Conservation (phyloP, 306 rosid genomes). For the Adenanthera pavonina region DNA sequence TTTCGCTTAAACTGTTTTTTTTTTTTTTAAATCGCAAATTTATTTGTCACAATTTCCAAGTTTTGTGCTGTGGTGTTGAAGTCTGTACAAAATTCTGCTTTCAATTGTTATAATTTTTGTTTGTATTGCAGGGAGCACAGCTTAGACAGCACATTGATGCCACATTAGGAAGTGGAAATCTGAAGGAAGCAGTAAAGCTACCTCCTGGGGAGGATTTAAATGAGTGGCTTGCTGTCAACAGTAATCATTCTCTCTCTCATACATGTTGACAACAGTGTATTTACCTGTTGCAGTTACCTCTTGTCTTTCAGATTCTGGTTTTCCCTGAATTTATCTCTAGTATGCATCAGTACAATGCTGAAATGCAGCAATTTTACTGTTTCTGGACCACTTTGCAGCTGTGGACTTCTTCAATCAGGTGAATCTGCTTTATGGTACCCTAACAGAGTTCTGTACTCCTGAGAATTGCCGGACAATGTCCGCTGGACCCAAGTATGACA, state of each 20-base stretch:
- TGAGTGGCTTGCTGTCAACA: constrained; percentile 99
- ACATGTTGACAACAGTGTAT: constrained; percentile 37
- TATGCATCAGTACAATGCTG: constrained; percentile 36
- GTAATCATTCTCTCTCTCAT: constrained; percentile 56
- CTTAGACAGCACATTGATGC: constrained; percentile 98
- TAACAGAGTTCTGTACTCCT: constrained; percentile 95
- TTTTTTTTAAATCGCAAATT: constrained; percentile 24
- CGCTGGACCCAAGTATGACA: constrained; percentile 98
- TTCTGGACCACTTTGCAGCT: constrained; percentile 60
- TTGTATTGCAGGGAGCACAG: constrained; percentile 90
- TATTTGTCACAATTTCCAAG: constrained; percentile 18
- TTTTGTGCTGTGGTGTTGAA: constrained; percentile 7
- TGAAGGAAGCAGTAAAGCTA: constrained; percentile 99
- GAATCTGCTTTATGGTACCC: constrained; percentile 97
- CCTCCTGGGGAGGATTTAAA: constrained; percentile 99
- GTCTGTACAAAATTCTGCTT: neutral
- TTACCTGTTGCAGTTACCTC: constrained; percentile 33
- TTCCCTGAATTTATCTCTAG: constrained; percentile 22
- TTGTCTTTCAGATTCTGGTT: constrained; percentile 27
- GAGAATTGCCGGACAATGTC: constrained; percentile 99
- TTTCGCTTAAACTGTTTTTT: constrained; percentile 16
- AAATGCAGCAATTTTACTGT: constrained; percentile 41
- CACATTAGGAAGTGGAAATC: constrained; percentile 94
- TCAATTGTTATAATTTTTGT: constrained; percentile 7
- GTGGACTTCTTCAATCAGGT: constrained; percentile 99